phyloP scores from a whole-genome alignment of 148 eudicot genomes.

The Diospyros lotus region DNA sequence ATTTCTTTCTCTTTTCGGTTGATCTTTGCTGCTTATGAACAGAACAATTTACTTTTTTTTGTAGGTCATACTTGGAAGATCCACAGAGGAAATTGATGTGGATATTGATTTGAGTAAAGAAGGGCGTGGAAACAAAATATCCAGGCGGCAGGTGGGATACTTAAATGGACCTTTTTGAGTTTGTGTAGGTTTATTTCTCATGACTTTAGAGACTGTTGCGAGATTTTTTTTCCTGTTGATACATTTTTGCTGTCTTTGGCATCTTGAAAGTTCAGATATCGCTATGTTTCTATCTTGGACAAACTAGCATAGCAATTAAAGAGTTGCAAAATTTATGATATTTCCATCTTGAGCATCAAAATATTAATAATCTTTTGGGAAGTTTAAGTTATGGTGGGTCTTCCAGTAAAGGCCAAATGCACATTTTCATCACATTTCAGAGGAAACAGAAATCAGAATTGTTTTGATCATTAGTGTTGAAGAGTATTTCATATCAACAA shows the following conservation, averaged over 20 bases:
- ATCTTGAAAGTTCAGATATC: background rate
- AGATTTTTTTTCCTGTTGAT: background rate
- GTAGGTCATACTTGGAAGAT: conserved; percentile 83
- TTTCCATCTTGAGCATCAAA: no score
- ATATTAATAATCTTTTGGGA: no score
- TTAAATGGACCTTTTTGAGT: conserved; percentile 4
- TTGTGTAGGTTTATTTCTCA: background rate
- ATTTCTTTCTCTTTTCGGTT: conserved; percentile 1
- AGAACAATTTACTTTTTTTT: conserved; percentile 11
- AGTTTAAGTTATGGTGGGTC: no score
- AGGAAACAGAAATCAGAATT: no score
- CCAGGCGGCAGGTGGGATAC: conserved; percentile 75
- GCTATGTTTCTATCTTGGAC: no score
- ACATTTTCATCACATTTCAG: no score
- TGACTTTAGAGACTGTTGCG: background rate
- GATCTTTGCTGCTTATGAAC: conserved; percentile 1
- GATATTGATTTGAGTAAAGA: conserved; percentile 84
- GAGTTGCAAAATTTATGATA: no score
- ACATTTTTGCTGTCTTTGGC: background rate
- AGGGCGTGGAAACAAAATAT: conserved; percentile 77
- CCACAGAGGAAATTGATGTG: conserved; percentile 63
- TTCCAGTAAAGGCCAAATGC: no score
- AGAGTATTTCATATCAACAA: background rate
- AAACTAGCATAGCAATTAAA: no score
- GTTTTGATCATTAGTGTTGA: background rate